Conservation (phyloP, 768 basidiomycete species). For the Lactarius hengduanensis region DNA sequence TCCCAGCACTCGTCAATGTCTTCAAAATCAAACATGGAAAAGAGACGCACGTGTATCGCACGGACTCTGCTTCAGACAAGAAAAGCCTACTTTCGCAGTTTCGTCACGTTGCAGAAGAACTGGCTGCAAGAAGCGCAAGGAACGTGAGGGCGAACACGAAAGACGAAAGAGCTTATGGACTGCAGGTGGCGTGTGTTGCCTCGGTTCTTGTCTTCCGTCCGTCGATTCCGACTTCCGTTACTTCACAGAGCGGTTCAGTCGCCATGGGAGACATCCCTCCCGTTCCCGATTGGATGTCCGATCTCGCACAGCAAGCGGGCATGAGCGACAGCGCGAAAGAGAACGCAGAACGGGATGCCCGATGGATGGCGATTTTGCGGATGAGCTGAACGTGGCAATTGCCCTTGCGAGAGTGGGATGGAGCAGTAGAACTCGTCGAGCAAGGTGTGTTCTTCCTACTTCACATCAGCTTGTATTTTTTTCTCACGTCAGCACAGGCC, state of each 20-base stretch:
- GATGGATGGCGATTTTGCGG: constrained; percentile 90
- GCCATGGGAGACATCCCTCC: constrained; percentile 47
- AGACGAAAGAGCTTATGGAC: constrained; percentile 75
- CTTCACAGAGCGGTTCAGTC: constrained; percentile 36
- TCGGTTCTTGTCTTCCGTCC: constrained; percentile 2
- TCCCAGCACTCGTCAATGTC: constrained; percentile 82
- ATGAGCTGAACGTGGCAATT: constrained; percentile 88
- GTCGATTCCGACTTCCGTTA: neutral
- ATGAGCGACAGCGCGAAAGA: constrained; percentile 59
- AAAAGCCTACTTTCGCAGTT: constrained; percentile 81
- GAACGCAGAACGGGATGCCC: constrained; percentile 74
- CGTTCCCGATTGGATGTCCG: constrained; percentile 75
- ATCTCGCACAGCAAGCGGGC: constrained; percentile 59
- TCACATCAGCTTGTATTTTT: neutral
- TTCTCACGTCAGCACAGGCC: constrained; percentile 41
- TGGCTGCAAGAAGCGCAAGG: constrained; percentile 83
- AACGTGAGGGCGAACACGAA: constrained; percentile 92
- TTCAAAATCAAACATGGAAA: constrained; percentile 93
- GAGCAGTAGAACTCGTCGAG: constrained; percentile 81
- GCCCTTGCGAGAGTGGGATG: constrained; percentile 85
- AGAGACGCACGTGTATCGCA: constrained; percentile 92
- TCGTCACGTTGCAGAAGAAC: constrained; percentile 89
- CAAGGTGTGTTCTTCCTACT: constrained; percentile 49
- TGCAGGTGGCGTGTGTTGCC: constrained; percentile 42
- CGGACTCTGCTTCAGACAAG: constrained; percentile 80